Conservation (phyloP, 2,329 filamentous ascomycete species). For the Beauveria australis region DNA sequence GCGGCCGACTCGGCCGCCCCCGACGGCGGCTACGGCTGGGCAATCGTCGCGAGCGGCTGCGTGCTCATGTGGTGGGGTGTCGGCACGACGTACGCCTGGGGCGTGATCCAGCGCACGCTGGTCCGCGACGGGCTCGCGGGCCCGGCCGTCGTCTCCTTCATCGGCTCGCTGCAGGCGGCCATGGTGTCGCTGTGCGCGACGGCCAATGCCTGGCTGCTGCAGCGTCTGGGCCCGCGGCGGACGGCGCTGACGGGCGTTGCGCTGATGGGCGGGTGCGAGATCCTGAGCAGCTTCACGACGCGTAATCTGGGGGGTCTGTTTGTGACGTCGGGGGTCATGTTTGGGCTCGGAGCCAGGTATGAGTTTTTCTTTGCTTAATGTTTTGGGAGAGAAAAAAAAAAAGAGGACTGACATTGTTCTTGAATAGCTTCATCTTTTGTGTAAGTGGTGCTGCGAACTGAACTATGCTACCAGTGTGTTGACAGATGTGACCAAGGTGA, state of each 20-base stretch:
- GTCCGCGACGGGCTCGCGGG: conserved; percentile 39
- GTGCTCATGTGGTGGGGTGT: conserved; percentile 48
- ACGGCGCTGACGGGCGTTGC: conserved; percentile 41
- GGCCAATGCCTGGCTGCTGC: conserved; percentile 42
- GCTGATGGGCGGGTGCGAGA: conserved; percentile 40
- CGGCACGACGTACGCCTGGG: conserved; percentile 51
- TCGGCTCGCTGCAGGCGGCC: conserved; percentile 44
- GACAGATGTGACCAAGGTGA: conserved; percentile 24
- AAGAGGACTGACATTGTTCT: background rate
- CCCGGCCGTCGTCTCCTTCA: conserved; percentile 48
- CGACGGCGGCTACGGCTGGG: conserved; percentile 50
- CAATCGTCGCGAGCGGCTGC: conserved; percentile 41
- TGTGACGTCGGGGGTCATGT: conserved; percentile 24
- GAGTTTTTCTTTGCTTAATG: background rate
- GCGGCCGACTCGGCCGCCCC: conserved; percentile 38
- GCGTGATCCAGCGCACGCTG: conserved; percentile 50
- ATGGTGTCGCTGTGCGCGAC: conserved; percentile 44
- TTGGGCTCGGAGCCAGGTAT: conserved; percentile 25
- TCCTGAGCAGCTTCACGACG: conserved; percentile 33
- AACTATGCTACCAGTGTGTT: conserved; percentile 18
- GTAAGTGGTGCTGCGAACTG: conserved; percentile 12
- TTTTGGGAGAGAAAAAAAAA: no score
- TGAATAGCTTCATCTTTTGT: conserved; percentile 30
- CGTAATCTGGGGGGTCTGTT: conserved; percentile 28
- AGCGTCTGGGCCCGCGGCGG: conserved; percentile 37